Conservation (phyloP, 768 basidiomycete species). For the Boletus bicolor region DNA sequence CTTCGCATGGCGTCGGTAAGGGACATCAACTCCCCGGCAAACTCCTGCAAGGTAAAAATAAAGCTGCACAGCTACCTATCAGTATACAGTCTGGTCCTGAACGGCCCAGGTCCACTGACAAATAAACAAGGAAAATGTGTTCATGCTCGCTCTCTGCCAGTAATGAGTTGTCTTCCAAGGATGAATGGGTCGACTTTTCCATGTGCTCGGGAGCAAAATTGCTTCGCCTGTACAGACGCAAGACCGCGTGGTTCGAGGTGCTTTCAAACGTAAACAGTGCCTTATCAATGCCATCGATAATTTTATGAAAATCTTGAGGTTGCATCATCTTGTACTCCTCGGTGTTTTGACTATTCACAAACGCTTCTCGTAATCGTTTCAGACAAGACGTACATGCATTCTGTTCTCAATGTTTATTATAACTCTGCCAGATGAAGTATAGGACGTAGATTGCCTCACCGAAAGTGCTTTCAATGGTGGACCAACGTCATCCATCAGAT, state of each 20-base stretch:
- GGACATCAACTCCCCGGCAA: conserved; percentile 75
- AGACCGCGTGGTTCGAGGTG: conserved; percentile 79
- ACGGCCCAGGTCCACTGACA: conserved; percentile 51
- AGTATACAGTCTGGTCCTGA: not conserved
- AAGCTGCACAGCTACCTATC: conserved; percentile 53
- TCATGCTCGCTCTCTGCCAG: conserved; percentile 62
- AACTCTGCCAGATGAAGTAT: not conserved
- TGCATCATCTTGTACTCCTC: conserved; percentile 36
- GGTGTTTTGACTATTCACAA: conserved; percentile 42
- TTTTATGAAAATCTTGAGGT: conserved; percentile 59
- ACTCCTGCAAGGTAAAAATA: conserved; percentile 95
- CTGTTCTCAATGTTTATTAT: conserved; percentile 35
- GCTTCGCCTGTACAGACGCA: conserved; percentile 66
- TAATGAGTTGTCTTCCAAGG: conserved; percentile 32
- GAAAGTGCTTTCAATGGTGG: conserved; percentile 73
- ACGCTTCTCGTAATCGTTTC: conserved; percentile 61
- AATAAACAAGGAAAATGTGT: conserved; percentile 85
- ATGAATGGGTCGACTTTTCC: conserved; percentile 15
- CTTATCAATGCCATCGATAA: conserved; percentile 63
- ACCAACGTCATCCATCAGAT: conserved; percentile 74
- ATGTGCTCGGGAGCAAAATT: conserved; percentile 28
- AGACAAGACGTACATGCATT: conserved; percentile 58
- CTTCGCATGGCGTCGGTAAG: conserved; percentile 82
- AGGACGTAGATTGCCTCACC: conserved; percentile 39
- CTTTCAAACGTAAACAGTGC: conserved; percentile 74